phyloP scores from a whole-genome alignment of 805 yeast genomes.

The Zygoascus biomembranicola region DNA sequence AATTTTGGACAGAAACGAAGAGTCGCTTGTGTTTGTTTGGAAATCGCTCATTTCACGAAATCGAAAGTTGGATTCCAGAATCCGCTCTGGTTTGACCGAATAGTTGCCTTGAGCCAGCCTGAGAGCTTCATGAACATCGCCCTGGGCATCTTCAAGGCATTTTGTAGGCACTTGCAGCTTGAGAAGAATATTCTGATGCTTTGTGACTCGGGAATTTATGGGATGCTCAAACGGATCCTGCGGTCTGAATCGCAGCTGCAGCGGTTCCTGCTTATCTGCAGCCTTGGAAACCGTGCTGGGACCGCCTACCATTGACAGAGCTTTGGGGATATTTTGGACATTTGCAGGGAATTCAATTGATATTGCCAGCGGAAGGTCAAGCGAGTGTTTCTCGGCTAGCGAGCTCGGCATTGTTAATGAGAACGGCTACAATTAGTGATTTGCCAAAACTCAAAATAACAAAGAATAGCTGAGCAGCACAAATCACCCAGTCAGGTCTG shows the following conservation, averaged over 20 bases:
- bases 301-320: constrained; percentile 44
- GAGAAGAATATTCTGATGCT: constrained; percentile 25
- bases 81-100: constrained; percentile 53
- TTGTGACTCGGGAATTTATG: constrained; percentile 28
- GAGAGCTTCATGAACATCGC: constrained; percentile 52
- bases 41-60: constrained; percentile 87
- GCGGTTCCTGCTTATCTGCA: constrained; percentile 26
- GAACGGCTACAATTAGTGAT: too few relatives aligned
- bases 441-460: too few relatives aligned
- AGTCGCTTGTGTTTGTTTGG: constrained; percentile 58
- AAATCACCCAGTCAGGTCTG: too few relatives aligned
- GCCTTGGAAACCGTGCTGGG: constrained; percentile 27
- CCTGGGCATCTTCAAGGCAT: constrained; percentile 21
- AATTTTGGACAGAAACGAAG: constrained; percentile 38
- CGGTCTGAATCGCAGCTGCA: constrained; percentile 31
- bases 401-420: neutral
- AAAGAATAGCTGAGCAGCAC: too few relatives aligned
- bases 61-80: constrained; percentile 58
- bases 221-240: constrained; percentile 41
- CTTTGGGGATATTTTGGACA: constrained; percentile 41
- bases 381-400: constrained; percentile 46
- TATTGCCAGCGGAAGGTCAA: constrained; percentile 67
- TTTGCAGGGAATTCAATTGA: constrained; percentile 73
- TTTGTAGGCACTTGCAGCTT: constrained; percentile 26
- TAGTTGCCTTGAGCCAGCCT: constrained; percentile 46